phyloP scores from a whole-genome alignment of 139 green algal genomes.

The Pycnococcus provasolii region DNA sequence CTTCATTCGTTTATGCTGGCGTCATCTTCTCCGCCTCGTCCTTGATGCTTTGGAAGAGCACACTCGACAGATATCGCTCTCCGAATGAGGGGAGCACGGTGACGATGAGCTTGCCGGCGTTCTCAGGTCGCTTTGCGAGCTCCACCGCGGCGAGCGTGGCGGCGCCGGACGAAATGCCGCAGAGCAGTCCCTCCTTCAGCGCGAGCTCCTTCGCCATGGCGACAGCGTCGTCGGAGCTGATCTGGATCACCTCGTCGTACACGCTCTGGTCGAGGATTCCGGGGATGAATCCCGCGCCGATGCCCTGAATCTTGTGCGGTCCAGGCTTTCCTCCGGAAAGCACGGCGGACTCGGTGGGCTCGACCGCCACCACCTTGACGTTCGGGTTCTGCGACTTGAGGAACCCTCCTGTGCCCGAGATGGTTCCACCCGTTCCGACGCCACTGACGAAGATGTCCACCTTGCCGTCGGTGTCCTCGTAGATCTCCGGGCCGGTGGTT shows the following conservation, averaged over 20 bases:
- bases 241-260: constrained; percentile 80
- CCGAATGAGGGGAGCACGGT: constrained; percentile 84
- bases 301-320: constrained; percentile 97
- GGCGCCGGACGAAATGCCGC: constrained; percentile 25
- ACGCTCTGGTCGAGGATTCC: constrained; percentile 76
- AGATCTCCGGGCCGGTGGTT: constrained; percentile 91
- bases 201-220: constrained; percentile 71
- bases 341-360: constrained; percentile 83
- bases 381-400: constrained; percentile 85
- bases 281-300: constrained; percentile 95
- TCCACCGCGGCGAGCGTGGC: constrained; percentile 45
- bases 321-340: constrained; percentile 82
- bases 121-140: constrained; percentile 71
- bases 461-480: constrained; percentile 69
- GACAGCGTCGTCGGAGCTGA: constrained; percentile 73
- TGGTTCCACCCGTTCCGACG: constrained; percentile 93
- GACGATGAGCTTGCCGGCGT: constrained; percentile 84
- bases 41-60: constrained; percentile 64
- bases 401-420: constrained; percentile 80
- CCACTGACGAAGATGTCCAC: constrained; percentile 79
- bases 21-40: constrained; percentile 33
- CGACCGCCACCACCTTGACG: constrained; percentile 77
- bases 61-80: constrained; percentile 85
- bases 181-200: constrained; percentile 77
- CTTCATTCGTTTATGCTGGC: too few relatives aligned